Base-by-base conservation (phyloP, 176 grass and related monocot species). In the Triticum urartu region DNA sequence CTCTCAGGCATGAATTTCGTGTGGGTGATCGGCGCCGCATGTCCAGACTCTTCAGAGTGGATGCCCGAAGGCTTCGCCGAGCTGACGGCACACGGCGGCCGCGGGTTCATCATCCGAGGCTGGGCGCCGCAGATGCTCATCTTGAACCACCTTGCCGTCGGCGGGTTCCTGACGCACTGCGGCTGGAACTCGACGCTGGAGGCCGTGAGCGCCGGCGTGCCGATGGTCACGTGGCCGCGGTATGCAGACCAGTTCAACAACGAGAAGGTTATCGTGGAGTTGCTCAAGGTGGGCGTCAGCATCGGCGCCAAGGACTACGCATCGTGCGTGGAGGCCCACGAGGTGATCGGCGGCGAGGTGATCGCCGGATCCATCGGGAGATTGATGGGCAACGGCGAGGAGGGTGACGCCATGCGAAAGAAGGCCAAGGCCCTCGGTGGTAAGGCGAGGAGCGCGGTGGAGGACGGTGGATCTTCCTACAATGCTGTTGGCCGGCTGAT, bases 171-270 rank as follows among this genome's bases (percentile, higher is more conserved):
- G 10, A 90, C 85, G 32, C 91, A 93, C 78, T 90, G 91, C 6
- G 85, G 85, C 1, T 93, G 91, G 86, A 93, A 93, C 82, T 93
- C 88, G 20, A 83, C 72, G 6, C 9, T 74, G n/a, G 88, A 93
- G 85, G 78, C 83, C 0, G 17, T 92, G 36, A 45, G 72, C 77
- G 68, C 76, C 7, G 83, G 83, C 0, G 73, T 89, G 58, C 87
- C 87, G 6, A 92, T 92, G 83, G 28, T 89, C 56, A 59, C 56
- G 18, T 59, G 56, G 56, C 56, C 56, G 56, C 56, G 56, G 56
- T 59, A 59, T 9, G 56, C 56, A 9, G 56, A 59, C 21, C 56
- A 59, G 56, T 59, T 59, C 56, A 59, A 59, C 7, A 59, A 59
- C 56, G 56, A 59, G 56, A 59, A 59, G 20, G 18, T 59, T 21